Evolutionary conservation across 805 yeast species (phyloP).

Genomic region (Candida suzukii): DNA sequence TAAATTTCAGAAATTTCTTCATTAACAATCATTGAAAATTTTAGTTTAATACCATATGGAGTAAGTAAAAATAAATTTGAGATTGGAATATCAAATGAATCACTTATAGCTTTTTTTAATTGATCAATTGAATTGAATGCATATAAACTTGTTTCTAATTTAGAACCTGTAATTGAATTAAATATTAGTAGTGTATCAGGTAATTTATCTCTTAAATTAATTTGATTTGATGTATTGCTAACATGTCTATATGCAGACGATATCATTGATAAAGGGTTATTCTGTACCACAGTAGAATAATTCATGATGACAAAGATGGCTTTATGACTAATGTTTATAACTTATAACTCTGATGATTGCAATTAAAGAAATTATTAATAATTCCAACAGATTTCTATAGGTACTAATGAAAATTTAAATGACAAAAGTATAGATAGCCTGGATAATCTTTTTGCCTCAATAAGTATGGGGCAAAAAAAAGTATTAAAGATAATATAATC

Average conservation of each 20-base stretch:
- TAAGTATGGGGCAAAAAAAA: too few relatives aligned
- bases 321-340: too few relatives aligned
- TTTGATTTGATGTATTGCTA: conserved; percentile 5
- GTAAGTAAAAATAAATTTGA: conserved; percentile 46
- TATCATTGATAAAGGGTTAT: conserved; percentile 19
- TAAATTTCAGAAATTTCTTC: conserved; percentile 49
- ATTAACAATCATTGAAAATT: conserved; percentile 38
- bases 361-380: too few relatives aligned
- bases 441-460: too few relatives aligned
- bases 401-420: too few relatives aligned
- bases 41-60: conserved; percentile 58
- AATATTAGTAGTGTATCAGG: conserved; percentile 20
- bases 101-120: conserved; percentile 32
- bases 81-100: conserved; percentile 32
- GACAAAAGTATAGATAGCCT: too few relatives aligned
- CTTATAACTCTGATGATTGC: too few relatives aligned
- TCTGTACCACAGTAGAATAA: not conserved
- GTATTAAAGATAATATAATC: too few relatives aligned
- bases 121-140: conserved; percentile 35
- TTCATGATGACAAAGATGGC: not conserved
- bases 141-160: conserved; percentile 27
- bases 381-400: too few relatives aligned
- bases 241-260: conserved; percentile 17
- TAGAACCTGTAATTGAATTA: conserved; percentile 40
- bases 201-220: not conserved